These are phyloP conservation scores for Saraca asoca DNA, from an alignment of 331 rosid species.

Conservation along the genomic window DNA sequence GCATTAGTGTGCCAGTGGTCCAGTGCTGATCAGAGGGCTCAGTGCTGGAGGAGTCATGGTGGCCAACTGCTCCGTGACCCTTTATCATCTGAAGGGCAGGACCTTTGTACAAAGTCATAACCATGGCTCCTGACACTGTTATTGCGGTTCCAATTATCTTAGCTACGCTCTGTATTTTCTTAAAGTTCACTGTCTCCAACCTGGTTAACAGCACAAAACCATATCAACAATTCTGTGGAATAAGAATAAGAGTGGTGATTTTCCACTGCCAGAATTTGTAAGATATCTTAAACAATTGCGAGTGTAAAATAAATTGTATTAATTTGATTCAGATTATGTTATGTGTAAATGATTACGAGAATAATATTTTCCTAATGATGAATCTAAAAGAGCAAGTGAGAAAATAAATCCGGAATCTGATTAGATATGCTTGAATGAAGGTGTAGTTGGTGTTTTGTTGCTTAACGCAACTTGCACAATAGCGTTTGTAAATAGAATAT, in stretches of 20 bases:
- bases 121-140: constrained; percentile 89
- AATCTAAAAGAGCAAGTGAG: constrained; percentile 6
- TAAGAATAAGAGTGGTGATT: too few relatives aligned
- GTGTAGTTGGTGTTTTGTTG: neutral
- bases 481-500: constrained; percentile 8
- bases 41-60: constrained; percentile 25
- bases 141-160: constrained; percentile 74
- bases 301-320: too few relatives aligned
- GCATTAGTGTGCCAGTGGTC: constrained; percentile 63
- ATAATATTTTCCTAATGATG: too few relatives aligned
- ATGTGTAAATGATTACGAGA: too few relatives aligned
- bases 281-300: too few relatives aligned
- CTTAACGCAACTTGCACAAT: constrained; percentile 26
- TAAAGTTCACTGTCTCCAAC: constrained; percentile 65
- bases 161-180: constrained; percentile 61
- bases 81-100: constrained; percentile 54
- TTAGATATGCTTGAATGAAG: constrained; percentile 24
- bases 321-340: too few relatives aligned
- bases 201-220: constrained; percentile 36
- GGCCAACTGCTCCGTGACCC: constrained; percentile 40
- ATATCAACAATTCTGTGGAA: neutral
- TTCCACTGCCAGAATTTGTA: too few relatives aligned
- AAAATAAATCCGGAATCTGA: constrained; percentile 27
- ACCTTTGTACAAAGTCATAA: constrained; percentile 86
- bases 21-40: constrained; percentile 58